Conservation (phyloP, 176 grass and related monocot genomes). For the Triticum urartu region DNA sequence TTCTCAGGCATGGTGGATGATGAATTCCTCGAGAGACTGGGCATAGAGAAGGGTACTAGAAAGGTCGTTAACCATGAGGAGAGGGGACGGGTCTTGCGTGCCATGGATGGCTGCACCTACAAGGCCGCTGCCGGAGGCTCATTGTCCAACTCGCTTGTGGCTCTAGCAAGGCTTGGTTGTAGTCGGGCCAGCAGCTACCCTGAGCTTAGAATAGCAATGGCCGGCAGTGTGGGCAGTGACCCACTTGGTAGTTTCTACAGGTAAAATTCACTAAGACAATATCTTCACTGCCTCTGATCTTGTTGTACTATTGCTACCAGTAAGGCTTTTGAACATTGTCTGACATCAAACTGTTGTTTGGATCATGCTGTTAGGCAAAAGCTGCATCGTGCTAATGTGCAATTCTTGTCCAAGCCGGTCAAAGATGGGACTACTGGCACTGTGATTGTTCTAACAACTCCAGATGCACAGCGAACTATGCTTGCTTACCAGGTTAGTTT, state of each 20-base stretch:
- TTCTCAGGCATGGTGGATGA: conserved; percentile 90
- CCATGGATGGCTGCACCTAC: conserved; percentile 97
- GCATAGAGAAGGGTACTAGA: conserved; percentile 76
- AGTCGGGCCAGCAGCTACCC: conserved; percentile 40
- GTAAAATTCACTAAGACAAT: conserved; percentile 38
- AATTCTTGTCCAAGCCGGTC: conserved; percentile 85
- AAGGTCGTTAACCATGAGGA: conserved; percentile 95
- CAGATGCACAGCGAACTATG: conserved; percentile 93
- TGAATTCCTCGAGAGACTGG: conserved; percentile 64
- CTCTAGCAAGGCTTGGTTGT: conserved; percentile 70
- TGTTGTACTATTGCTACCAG: background rate
- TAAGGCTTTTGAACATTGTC: background rate
- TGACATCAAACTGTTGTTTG: conserved; percentile 21
- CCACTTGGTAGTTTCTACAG: conserved; percentile 91
- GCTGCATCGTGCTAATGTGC: conserved; percentile 74
- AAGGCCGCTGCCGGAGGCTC: conserved; percentile 91
- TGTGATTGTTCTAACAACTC: conserved; percentile 95
- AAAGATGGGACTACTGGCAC: conserved; percentile 88
- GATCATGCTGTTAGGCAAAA: conserved; percentile 48
- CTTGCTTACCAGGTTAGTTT: conserved; percentile 83
- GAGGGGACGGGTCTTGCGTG: conserved; percentile 65
- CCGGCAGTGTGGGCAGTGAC: conserved; percentile 81
- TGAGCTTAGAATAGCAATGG: conserved; percentile 78
- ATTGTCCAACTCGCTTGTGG: conserved; percentile 86
- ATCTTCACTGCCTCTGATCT: background rate